A percentile compares a stretch with the other conserved stretches of the same genome.
Evolutionary conservation across 192 early-diverging fungal genomes (phyloP).

Genomic region (Mortierella alpina): DNA sequence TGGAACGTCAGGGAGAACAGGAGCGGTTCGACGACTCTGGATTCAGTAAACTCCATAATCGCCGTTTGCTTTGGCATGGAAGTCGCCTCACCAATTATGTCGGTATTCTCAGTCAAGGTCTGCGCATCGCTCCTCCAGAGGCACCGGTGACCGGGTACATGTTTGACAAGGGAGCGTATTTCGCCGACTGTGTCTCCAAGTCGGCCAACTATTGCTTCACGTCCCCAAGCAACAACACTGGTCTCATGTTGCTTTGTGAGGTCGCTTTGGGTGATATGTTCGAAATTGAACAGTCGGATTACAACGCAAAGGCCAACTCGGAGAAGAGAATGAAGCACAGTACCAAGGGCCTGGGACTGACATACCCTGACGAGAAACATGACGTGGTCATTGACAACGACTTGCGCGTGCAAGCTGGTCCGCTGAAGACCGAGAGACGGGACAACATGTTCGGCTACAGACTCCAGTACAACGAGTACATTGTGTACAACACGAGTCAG

Average conservation of each 20-base stretch:
- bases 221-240: conserved; percentile 42
- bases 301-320: conserved; percentile 60
- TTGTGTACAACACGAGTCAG: conserved; percentile 79
- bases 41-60: conserved; percentile 65
- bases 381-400: conserved; percentile 58
- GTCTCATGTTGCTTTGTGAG: conserved; percentile 81
- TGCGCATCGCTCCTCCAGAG: conserved; percentile 74
- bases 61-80: conserved; percentile 86
- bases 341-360: conserved; percentile 72
- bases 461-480: conserved; percentile 81
- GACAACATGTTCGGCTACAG: not conserved
- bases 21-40: conserved; percentile 58
- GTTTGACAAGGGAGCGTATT: conserved; percentile 89
- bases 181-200: conserved; percentile 84
- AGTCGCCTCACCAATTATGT: conserved; percentile 79
- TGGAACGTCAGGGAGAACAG: conserved; percentile 70
- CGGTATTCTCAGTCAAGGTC: conserved; percentile 77
- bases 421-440: conserved; percentile 7
- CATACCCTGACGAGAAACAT: conserved; percentile 64
- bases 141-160: conserved; percentile 76
- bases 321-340: conserved; percentile 61
- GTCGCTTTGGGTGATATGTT: conserved; percentile 76
- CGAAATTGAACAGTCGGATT: conserved; percentile 58
- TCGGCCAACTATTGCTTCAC: conserved; percentile 77
- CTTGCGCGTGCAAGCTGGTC: conserved; percentile 64